Evolutionary conservation across 2,329 filamentous ascomycete genomes (phyloP), one percentile per base, ranked within the genome.

Genomic region (Orbilia oligospora): DNA sequence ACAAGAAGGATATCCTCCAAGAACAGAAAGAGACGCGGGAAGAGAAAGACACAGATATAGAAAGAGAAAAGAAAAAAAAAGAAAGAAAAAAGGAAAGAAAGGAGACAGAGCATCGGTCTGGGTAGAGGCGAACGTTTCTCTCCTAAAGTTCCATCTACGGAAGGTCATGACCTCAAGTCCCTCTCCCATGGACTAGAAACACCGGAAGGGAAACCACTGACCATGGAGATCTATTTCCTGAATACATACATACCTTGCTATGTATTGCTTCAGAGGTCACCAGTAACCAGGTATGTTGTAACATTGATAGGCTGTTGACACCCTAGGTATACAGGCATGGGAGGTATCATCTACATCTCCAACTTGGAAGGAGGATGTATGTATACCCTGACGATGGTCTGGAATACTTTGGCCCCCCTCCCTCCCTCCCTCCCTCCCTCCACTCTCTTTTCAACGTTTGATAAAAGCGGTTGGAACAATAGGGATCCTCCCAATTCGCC

Each of bases 111-210:
- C 58, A n/a, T 63, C 48, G 46, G 65, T 46, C 56, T 66, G 65
- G 55, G 49, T 70, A 66, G 51, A 73, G 38, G 61, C 61, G 70
- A 73, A 73, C 63, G 69, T 76, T 71, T 76, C 72, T 76, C 72
- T 66, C 49, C 66, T 65, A 76, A 71, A 51, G 41, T 66, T 70
- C 72, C 72, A 58, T 70, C 66, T 71, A 70, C 56, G 66, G 72
- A 76, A 76, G 66, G 72, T 76, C 49, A 18, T 61, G 65, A 63
- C 65, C 51, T 18, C 49, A 66, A 66, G 18, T n/a, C 46, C 6
- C 16, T 38, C n/a, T 64, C 36, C 55, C 55, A 38, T 48, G 48
- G 49, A 18, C 36, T 46, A 16, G 44, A 66, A 30, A 22, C 33
- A 41, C 27, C 55, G 10, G 33, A n/a, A 14, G 22, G 2, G 30